Base-by-base conservation (phyloP, 768 basidiomycete genomes). In the Glaciozyma antarctica region DNA sequence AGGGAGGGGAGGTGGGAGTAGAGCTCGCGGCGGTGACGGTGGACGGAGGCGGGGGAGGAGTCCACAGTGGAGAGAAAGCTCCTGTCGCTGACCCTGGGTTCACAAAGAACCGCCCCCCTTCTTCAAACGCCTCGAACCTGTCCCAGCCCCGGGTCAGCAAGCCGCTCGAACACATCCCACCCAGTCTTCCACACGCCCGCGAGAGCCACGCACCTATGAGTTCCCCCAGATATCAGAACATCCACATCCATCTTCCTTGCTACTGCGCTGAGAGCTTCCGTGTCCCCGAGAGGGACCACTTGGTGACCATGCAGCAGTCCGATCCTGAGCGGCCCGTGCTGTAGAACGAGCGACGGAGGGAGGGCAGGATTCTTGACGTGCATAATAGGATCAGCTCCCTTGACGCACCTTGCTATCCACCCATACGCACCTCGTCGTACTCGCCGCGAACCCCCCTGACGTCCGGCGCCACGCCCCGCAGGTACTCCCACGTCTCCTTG, bases 171-270 rank as follows among this genome's bases (percentile, higher is more conserved):
- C 45, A 49, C 7, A 3, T 3, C 4, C 3, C 24, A 10, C 24
- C n/a, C 10, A 13, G 32, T 5, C 24, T 45, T 16, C 22, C 9
- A 9, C n/a, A 17, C 5, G 44, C 1, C 28, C n/a, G 24, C n/a
- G 34, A 19, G 28, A 15, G 24, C 2, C 21, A 19, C 88, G 75
- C 74, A 94, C 93, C 84, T 85, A 77, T 97, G 93, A 0, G 95
- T 98, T 73, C 91, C 91, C 0, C 95, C 95, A 3, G 87, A 89
- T 26, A 98, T 79, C 44, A 98, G 80, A 0, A 99, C 90, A 73
- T 99, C 95, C 5, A 97, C 95, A 75, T 98, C 94, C 88, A 99
- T 90, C 78, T 93, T 90, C 45, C 94, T 79, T 21, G 93, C 91
- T 61, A 93, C 83, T 5, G 88, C 82, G 60, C 84, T 86, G 51